phyloP scores from a whole-genome alignment of 495 filamentous ascomycete genomes.

The Amorphotheca resinae region DNA sequence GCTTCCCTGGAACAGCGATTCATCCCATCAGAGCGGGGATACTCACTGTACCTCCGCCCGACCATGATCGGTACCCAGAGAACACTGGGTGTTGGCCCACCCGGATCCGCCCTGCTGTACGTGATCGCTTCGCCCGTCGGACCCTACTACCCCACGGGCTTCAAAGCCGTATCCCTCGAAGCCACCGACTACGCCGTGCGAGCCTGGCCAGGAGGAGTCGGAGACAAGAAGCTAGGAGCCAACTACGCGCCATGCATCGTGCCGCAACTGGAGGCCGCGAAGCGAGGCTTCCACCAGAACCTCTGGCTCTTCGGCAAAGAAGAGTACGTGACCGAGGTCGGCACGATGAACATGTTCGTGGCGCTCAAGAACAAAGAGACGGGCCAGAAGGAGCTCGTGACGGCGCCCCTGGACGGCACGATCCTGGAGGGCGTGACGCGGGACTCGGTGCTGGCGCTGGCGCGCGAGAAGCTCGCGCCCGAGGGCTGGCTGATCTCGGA shows the following conservation, averaged over 20 bases:
- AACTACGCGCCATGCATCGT: constrained; percentile 97
- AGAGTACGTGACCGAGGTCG: constrained; percentile 89
- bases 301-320: constrained; percentile 93
- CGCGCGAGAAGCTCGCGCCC: constrained; percentile 65
- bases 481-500: constrained; percentile 83
- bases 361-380: constrained; percentile 68
- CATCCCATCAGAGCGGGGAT: constrained; percentile 74
- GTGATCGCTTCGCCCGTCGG: constrained; percentile 95
- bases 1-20: constrained; percentile 72
- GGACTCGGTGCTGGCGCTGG: constrained; percentile 74
- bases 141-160: constrained; percentile 94
- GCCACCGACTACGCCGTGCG: constrained; percentile 90
- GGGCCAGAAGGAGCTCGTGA: constrained; percentile 80
- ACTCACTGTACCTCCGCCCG: constrained; percentile 87
- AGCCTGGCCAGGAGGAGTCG: constrained; percentile 94
- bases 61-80: constrained; percentile 95
- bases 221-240: constrained; percentile 93
- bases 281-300: constrained; percentile 91
- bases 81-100: constrained; percentile 82
- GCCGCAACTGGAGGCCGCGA: constrained; percentile 81
- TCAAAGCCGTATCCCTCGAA: constrained; percentile 90
- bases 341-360: constrained; percentile 96
- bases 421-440: constrained; percentile 90
- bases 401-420: constrained; percentile 90
- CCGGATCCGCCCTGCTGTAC: constrained; percentile 81